Evolutionary conservation across 164 flowering plant species (phyloP).

Genomic region (Nelumbo lutea): DNA sequence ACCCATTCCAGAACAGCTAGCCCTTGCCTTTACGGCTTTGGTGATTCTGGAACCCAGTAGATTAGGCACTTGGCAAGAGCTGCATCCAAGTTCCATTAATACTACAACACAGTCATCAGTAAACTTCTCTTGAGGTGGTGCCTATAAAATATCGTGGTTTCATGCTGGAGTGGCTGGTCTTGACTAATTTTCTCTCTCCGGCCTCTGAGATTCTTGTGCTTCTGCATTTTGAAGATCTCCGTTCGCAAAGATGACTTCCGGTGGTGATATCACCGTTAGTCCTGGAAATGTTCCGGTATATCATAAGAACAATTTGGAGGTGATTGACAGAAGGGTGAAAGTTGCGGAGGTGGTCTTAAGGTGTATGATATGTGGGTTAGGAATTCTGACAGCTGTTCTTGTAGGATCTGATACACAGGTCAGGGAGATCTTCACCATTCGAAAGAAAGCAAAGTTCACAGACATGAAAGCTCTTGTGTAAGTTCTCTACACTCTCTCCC

Average conservation of each 20-base stretch:
- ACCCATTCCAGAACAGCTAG: too few species aligned
- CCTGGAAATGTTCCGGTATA: constrained; percentile 74
- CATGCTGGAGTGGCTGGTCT: constrained; percentile 3
- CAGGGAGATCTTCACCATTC: constrained; percentile 60
- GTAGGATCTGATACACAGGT: constrained; percentile 71
- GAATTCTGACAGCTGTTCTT: constrained; percentile 65
- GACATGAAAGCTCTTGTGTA: constrained; percentile 95
- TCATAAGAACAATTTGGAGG: constrained; percentile 53
- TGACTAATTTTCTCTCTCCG: not conserved
- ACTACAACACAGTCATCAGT: too few species aligned
- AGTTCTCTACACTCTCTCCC: constrained; percentile 10
- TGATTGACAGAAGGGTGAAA: constrained; percentile 64
- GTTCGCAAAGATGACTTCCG: constrained; percentile 46
- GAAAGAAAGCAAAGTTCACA: constrained; percentile 72
- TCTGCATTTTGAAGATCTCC: not conserved
- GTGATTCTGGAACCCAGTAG: too few species aligned
- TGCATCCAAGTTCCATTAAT: too few species aligned
- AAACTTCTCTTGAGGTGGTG: not conserved
- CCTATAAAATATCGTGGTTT: constrained; percentile 21
- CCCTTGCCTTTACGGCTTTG: too few species aligned
- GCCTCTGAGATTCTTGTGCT: not conserved
- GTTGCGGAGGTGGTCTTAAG: constrained; percentile 68
- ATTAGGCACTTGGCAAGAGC: too few species aligned
- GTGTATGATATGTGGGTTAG: constrained; percentile 69
- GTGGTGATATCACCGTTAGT: constrained; percentile 60